These are phyloP conservation scores for Zizania latifolia DNA, from an alignment of 176 grass and related monocot species.

Conservation along the genomic window DNA sequence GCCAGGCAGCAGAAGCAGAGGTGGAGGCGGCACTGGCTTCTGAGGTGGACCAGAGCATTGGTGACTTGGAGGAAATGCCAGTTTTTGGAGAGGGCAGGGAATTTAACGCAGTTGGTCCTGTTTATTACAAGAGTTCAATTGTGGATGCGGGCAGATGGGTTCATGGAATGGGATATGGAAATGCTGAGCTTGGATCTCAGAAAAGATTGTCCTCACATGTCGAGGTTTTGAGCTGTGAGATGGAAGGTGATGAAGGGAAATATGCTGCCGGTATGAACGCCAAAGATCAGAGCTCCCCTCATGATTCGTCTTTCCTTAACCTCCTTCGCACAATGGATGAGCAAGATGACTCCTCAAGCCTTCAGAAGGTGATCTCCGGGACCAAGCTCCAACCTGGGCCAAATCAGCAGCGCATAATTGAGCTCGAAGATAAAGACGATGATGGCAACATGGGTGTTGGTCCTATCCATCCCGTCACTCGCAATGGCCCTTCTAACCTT, in stretches of 20 bases:
- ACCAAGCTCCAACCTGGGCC: not conserved
- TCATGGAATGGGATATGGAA: not conserved
- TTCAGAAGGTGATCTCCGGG: not conserved
- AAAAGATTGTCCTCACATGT: not conserved
- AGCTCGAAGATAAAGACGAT: not conserved
- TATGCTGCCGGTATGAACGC: not conserved
- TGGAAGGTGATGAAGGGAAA: not conserved
- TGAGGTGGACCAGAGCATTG: not conserved
- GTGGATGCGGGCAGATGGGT: not conserved
- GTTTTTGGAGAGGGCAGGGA: conserved; percentile 8
- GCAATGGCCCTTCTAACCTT: not conserved
- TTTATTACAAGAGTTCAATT: not conserved
- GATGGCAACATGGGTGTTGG: not conserved
- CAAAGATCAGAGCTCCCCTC: not conserved
- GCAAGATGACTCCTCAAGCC: not conserved
- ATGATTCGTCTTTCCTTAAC: not conserved
- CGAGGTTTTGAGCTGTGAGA: not conserved
- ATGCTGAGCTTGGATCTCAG: not conserved
- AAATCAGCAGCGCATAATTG: not conserved
- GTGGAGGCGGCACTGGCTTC: not conserved
- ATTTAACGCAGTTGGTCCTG: not conserved
- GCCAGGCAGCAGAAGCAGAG: not conserved
- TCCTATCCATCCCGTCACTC: not conserved
- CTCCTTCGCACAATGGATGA: not conserved
- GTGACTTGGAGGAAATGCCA: conserved; percentile 12